Conservation (phyloP, 495 filamentous ascomycete species). For the Penicillium canariense region DNA sequence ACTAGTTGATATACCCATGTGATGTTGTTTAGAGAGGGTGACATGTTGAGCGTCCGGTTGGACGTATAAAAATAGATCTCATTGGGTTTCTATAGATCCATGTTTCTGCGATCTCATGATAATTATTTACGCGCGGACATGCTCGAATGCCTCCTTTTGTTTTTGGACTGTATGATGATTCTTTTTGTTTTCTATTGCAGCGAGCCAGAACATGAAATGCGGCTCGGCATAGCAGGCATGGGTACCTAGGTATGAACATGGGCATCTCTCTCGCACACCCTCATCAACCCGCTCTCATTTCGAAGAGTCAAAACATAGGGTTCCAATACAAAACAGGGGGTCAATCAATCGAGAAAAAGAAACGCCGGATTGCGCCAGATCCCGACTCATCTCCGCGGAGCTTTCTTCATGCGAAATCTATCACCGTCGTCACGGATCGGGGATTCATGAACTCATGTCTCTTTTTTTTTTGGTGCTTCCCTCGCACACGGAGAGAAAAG, state of each 20-base stretch:
- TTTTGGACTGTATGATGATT: not conserved
- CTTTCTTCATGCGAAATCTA: constrained; percentile 34
- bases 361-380: constrained; percentile 35
- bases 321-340: constrained; percentile 27
- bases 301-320: constrained; percentile 18
- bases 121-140: not conserved
- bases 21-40: not conserved
- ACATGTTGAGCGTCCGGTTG: not conserved
- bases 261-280: constrained; percentile 14
- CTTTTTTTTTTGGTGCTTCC: constrained; percentile 16
- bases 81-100: not conserved
- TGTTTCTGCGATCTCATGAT: not conserved
- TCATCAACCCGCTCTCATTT: constrained; percentile 22
- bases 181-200: not conserved
- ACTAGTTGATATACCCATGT: not conserved
- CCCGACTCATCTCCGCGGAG: constrained; percentile 32
- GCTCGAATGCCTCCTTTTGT: no score
- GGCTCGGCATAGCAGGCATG: constrained; percentile 2
- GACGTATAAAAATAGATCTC: constrained; percentile 2
- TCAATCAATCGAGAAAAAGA: constrained; percentile 15
- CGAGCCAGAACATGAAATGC: not conserved
- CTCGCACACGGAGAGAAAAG: constrained; percentile 8
- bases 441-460: constrained; percentile 37
- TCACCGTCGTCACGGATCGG: constrained; percentile 29
- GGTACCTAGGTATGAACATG: constrained; percentile 20